phyloP scores from a whole-genome alignment of 2,329 filamentous ascomycete species.

The Diaporthe vaccinii region DNA sequence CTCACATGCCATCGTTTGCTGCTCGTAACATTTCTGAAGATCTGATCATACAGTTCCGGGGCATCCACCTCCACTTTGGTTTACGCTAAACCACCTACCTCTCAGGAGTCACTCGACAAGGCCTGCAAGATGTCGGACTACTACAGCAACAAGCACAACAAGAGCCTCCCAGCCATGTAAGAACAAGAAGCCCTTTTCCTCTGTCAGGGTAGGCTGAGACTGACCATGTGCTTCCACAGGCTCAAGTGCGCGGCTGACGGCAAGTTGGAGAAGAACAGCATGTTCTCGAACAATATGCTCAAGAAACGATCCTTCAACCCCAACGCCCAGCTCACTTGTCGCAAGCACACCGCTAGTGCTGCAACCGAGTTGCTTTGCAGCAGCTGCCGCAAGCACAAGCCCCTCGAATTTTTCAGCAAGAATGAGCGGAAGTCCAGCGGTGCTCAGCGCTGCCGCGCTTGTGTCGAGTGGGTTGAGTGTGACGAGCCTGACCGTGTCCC shows the following conservation, averaged over 20 bases:
- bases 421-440: constrained; percentile 22
- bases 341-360: constrained; percentile 34
- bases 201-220: neutral
- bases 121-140: constrained; percentile 12
- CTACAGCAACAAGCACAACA: constrained; percentile 19
- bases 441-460: constrained; percentile 36
- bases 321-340: constrained; percentile 27
- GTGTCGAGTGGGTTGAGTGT: constrained; percentile 33
- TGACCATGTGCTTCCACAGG: constrained; percentile 18
- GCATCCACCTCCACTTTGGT: neutral
- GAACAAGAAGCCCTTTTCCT: neutral
- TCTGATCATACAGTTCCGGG: neutral
- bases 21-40: neutral
- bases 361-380: constrained; percentile 30
- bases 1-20: neutral
- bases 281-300: constrained; percentile 39
- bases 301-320: constrained; percentile 31
- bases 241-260: constrained; percentile 36
- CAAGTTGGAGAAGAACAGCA: constrained; percentile 32
- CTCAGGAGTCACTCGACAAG: neutral
- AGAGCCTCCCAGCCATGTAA: constrained; percentile 28
- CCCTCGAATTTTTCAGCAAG: constrained; percentile 32
- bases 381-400: constrained; percentile 29
- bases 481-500: constrained; percentile 19
- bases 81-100: neutral